Evolutionary conservation across 1,284 basidiomycete species (phyloP).

Genomic region (Cronartium quercuum): DNA sequence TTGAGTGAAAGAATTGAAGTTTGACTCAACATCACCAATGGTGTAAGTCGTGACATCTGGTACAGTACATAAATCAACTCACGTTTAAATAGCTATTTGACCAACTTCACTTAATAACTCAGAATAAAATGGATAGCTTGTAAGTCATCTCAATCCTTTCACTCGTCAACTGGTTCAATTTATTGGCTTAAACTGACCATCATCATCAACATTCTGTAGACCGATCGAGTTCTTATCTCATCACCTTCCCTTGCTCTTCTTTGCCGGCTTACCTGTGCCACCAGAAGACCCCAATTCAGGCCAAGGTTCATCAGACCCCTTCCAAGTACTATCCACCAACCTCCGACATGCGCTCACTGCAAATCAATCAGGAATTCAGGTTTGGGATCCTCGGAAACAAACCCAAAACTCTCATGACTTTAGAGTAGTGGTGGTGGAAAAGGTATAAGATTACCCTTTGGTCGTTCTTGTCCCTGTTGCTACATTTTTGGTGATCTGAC

Average conservation of each 20-base stretch:
- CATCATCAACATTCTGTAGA: neutral
- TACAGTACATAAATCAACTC: too few relatives aligned
- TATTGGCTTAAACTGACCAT: too few relatives aligned
- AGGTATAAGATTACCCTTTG: conserved; percentile 50
- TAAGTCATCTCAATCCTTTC: too few relatives aligned
- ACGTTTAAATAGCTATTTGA: too few relatives aligned
- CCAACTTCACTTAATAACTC: too few relatives aligned
- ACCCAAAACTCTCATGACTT: conserved; percentile 59
- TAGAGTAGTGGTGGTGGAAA: conserved; percentile 72
- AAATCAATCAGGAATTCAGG: conserved; percentile 50
- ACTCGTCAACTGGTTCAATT: too few relatives aligned
- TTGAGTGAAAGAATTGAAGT: too few relatives aligned
- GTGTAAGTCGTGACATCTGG: too few relatives aligned
- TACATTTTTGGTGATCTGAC: neutral
- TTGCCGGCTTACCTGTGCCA: conserved; percentile 65
- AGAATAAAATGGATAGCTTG: too few relatives aligned
- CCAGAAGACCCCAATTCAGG: conserved; percentile 43
- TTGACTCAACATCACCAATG: too few relatives aligned
- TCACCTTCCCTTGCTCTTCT: conserved; percentile 83
- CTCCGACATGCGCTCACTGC: conserved; percentile 59
- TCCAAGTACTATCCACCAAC: conserved; percentile 58
- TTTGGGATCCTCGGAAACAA: conserved; percentile 50
- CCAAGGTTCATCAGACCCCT: conserved; percentile 43
- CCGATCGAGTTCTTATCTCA: conserved; percentile 60
- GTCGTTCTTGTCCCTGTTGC: too few relatives aligned